Percentiles rank a stretch among this genome's conserved stretches.
Evolutionary conservation across 192 early-diverging fungal genomes (phyloP).

Genomic region (Phycomyces nitens): DNA sequence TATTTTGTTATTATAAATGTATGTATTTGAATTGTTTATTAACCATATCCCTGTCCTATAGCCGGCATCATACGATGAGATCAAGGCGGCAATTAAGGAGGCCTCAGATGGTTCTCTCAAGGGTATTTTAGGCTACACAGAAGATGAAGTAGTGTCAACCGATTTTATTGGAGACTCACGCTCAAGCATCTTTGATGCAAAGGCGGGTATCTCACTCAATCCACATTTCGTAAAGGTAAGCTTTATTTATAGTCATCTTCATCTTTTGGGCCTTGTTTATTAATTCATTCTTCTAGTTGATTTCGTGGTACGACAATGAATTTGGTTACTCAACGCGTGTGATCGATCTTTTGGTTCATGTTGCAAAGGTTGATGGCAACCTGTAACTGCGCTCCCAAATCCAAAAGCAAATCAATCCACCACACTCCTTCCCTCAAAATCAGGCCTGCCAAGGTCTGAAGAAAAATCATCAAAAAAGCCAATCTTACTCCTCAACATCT

Average conservation of each 20-base stretch:
- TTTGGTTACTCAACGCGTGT: constrained; percentile 87
- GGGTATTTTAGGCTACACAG: constrained; percentile 89
- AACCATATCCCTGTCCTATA: background rate
- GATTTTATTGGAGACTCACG: constrained; percentile 90
- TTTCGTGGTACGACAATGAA: constrained; percentile 52
- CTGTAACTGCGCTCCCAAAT: too few species aligned
- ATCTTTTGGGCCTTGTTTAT: background rate
- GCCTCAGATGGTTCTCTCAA: constrained; percentile 69
- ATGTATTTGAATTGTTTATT: too few species aligned
- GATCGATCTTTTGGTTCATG: constrained; percentile 77
- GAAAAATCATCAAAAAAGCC: constrained; percentile 8
- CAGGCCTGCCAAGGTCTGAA: background rate
- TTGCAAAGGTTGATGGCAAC: constrained; percentile 47
- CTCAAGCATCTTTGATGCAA: constrained; percentile 91
- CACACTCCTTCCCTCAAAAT: background rate
- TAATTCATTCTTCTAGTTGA: constrained; percentile 43
- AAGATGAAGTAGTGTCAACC: constrained; percentile 90
- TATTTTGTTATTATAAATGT: too few species aligned
- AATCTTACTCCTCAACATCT: background rate
- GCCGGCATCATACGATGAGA: constrained; percentile 82
- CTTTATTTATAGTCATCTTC: constrained; percentile 34
- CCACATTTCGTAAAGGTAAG: constrained; percentile 92
- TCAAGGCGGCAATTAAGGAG: constrained; percentile 83
- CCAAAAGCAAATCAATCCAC: background rate
- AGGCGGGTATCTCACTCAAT: constrained; percentile 91